A percentile compares a stretch with the other conserved stretches of the same genome.
phyloP scores from a whole-genome alignment of 2,329 filamentous ascomycete species.

The Biscogniauxia marginata region DNA sequence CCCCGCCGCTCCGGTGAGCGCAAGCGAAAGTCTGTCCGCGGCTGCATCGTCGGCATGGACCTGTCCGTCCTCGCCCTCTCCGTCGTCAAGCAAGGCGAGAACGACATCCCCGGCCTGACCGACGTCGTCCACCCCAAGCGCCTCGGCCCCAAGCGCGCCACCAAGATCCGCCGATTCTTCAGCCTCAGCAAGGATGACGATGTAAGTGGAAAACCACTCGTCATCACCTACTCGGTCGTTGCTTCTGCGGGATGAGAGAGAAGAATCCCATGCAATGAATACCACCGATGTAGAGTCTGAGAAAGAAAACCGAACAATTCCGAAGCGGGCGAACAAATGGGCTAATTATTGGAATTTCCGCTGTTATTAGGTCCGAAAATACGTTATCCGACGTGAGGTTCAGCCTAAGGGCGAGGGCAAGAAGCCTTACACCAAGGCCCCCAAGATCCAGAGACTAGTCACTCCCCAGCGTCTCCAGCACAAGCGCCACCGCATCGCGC shows the following conservation, averaged over 20 bases:
- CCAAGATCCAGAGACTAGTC: slow-evolving; percentile 99
- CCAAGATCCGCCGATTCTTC: slow-evolving; percentile 99
- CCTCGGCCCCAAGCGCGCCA: slow-evolving; percentile 98
- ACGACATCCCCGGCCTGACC: slow-evolving; percentile 92
- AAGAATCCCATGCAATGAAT: slow-evolving; percentile 46
- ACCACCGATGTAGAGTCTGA: slow-evolving; percentile 43
- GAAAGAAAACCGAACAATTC: slow-evolving; percentile 24
- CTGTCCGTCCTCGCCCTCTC: slow-evolving; percentile 90
- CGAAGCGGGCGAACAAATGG: slow-evolving; percentile 20
- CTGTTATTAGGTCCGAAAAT: slow-evolving; percentile 83
- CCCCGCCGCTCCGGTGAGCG: slow-evolving; percentile 96
- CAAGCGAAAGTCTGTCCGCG: slow-evolving; percentile 98
- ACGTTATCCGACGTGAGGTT: slow-evolving; percentile 98
- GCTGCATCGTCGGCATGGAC: slow-evolving; percentile 97
- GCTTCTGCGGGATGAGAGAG: slow-evolving; percentile 40
- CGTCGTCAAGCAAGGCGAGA: slow-evolving; percentile 97
- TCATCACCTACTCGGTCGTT: slow-evolving; percentile 69
- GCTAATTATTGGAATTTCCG: slow-evolving; percentile 38
- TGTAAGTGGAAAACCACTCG: slow-evolving; percentile 72
- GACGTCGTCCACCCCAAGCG: slow-evolving; percentile 98
- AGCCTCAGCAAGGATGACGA: slow-evolving; percentile 99
- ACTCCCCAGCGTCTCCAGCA: slow-evolving; percentile 99
- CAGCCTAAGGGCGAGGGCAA: slow-evolving; percentile 97
- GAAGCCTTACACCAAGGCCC: slow-evolving; percentile 99
- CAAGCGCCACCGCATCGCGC: slow-evolving; percentile 96